Conservation (phyloP, 2,329 filamentous ascomycete species). For the Fusarium guadeloupense region DNA sequence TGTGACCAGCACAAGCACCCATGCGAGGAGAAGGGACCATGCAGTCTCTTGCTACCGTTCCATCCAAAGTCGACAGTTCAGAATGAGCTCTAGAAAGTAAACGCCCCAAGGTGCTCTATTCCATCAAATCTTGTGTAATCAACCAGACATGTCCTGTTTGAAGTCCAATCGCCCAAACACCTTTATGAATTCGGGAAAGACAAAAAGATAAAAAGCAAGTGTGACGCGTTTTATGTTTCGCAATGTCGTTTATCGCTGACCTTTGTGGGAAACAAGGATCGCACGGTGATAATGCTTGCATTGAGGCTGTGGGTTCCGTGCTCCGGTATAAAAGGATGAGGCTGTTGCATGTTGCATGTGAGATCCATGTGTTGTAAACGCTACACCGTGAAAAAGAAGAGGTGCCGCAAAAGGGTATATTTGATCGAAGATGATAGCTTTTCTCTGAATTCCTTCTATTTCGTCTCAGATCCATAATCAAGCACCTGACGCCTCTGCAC, state of each 20-base stretch:
- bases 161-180: conserved; percentile 39
- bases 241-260: conserved; percentile 1
- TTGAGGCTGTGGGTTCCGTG: conserved; percentile 35
- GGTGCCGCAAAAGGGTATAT: conserved; percentile 36
- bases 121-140: conserved; percentile 17
- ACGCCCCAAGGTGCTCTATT: conserved; percentile 1
- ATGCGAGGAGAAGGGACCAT: conserved; percentile 3
- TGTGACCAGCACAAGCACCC: conserved; percentile 38
- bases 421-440: conserved; percentile 25
- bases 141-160: conserved; percentile 25
- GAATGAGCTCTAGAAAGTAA: not conserved
- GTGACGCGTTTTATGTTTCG: conserved; percentile 7
- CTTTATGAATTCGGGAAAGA: conserved; percentile 25
- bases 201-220: conserved; percentile 15
- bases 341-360: conserved; percentile 2
- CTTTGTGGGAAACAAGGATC: conserved; percentile 15
- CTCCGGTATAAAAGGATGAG: conserved; percentile 20
- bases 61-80: conserved; percentile 18
- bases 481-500: conserved; percentile 33
- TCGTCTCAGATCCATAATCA: conserved; percentile 6
- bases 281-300: conserved; percentile 23
- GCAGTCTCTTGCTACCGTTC: conserved; percentile 13
- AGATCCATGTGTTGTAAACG: conserved; percentile 9
- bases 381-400: conserved; percentile 5
- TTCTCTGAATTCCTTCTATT: conserved; percentile 21